These are phyloP conservation scores for Colletotrichum destructivum DNA, from an alignment of 2,329 filamentous ascomycete genomes.

Conservation along the genomic window DNA sequence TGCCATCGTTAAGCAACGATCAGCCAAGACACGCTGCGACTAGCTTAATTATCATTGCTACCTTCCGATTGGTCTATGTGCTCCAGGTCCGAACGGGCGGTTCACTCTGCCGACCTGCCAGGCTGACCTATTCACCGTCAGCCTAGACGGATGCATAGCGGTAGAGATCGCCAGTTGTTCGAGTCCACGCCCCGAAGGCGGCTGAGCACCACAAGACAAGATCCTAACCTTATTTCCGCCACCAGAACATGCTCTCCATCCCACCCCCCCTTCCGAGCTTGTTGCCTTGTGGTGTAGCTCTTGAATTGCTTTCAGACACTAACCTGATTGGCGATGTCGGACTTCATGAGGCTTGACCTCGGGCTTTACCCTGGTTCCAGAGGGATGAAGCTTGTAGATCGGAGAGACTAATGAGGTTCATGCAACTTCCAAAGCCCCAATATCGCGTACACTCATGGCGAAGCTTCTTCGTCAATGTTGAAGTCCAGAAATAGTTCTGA, in stretches of 20 bases:
- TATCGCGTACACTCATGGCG: neutral
- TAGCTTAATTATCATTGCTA: neutral
- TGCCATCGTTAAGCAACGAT: neutral
- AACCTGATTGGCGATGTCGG: constrained; percentile 30
- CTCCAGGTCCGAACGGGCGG: neutral
- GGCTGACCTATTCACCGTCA: neutral
- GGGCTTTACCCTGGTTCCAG: neutral
- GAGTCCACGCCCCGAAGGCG: neutral
- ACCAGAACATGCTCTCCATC: neutral
- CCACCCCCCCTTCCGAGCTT: neutral
- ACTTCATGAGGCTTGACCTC: neutral
- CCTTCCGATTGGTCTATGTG: neutral
- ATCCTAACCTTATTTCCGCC: constrained; percentile 1
- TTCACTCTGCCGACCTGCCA: neutral
- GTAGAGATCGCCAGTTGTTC: neutral
- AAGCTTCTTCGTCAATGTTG: neutral
- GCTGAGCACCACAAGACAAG: neutral
- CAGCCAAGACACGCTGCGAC: neutral
- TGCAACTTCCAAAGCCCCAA: neutral
- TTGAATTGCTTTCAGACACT: neutral
- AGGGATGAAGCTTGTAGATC: neutral
- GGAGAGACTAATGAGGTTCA: neutral
- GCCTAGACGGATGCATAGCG: neutral
- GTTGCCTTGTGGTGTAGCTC: neutral
- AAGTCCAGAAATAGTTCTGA: neutral